phyloP scores from a whole-genome alignment of 2,329 filamentous ascomycete genomes.

The Harringtonia aguacate region DNA sequence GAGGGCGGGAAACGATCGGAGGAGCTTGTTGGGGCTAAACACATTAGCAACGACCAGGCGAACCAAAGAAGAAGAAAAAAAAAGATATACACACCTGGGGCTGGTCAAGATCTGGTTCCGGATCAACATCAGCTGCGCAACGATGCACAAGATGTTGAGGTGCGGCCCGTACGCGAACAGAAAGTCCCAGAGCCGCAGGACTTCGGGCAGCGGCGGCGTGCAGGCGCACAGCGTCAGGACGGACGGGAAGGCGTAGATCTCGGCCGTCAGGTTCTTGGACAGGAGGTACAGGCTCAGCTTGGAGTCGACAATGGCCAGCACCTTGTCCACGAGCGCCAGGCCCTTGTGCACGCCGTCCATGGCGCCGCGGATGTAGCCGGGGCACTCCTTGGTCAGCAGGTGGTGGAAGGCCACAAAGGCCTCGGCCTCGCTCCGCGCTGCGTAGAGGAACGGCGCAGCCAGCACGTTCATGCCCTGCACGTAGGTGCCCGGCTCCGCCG shows the following conservation, averaged over 20 bases:
- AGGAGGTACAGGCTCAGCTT: constrained; percentile 78
- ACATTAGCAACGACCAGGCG: not conserved
- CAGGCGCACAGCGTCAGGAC: constrained; percentile 92
- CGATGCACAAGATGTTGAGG: constrained; percentile 91
- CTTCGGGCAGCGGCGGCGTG: constrained; percentile 88
- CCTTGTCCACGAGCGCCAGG: constrained; percentile 81
- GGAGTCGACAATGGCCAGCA: constrained; percentile 81
- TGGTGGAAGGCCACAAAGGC: constrained; percentile 86
- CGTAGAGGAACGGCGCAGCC: constrained; percentile 90
- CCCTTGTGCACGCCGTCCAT: constrained; percentile 97
- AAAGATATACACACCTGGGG: constrained; percentile 51
- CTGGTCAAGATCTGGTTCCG: constrained; percentile 74
- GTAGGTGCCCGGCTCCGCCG: constrained; percentile 68
- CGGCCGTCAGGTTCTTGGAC: constrained; percentile 77
- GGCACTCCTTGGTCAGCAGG: constrained; percentile 78
- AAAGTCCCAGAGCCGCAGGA: constrained; percentile 92
- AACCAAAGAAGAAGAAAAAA: not conserved
- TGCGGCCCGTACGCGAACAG: constrained; percentile 92
- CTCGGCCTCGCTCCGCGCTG: constrained; percentile 86
- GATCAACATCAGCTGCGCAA: constrained; percentile 86
- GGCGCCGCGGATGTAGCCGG: constrained; percentile 85
- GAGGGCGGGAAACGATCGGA: constrained; percentile 78
- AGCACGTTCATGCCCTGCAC: constrained; percentile 99
- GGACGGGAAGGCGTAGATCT: constrained; percentile 93
- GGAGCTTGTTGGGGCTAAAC: constrained; percentile 74